Evolutionary conservation across 1,284 basidiomycete species (phyloP).

Genomic region (Microbotryum lychnidis-dioicae): DNA sequence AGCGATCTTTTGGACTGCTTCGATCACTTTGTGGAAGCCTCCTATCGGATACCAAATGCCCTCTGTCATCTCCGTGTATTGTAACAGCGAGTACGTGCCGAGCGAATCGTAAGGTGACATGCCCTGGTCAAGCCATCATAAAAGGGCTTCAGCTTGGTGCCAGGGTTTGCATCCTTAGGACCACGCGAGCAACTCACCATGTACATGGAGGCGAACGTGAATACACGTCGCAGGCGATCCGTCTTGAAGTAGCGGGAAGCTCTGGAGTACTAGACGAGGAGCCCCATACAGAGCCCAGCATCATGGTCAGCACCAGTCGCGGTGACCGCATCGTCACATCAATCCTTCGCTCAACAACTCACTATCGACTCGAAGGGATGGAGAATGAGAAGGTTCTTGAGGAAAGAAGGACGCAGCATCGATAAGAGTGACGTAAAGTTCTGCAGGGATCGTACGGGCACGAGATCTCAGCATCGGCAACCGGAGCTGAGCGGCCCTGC

Average conservation of each 20-base stretch:
- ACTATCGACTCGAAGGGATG: slow-evolving; percentile 40
- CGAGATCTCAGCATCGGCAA: too few species aligned
- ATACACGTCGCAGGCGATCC: slow-evolving; percentile 45
- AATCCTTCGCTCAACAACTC: neutral
- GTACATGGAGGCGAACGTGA: slow-evolving; percentile 45
- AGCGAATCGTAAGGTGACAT: slow-evolving; percentile 50
- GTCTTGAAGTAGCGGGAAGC: slow-evolving; percentile 46
- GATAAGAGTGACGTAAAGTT: slow-evolving; percentile 45
- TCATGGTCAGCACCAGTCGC: neutral
- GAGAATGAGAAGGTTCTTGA: slow-evolving; percentile 41
- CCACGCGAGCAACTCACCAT: slow-evolving; percentile 19
- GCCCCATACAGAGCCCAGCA: slow-evolving; percentile 1
- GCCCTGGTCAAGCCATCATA: slow-evolving; percentile 33
- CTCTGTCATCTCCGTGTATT: slow-evolving; percentile 49
- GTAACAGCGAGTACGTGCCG: slow-evolving; percentile 48
- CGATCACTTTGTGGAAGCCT: slow-evolving; percentile 47
- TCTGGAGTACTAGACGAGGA: slow-evolving; percentile 37
- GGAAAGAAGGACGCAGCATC: slow-evolving; percentile 43
- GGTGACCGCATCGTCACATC: neutral
- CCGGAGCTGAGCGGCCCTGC: too few species aligned
- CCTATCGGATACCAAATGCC: slow-evolving; percentile 51
- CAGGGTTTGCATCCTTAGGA: neutral
- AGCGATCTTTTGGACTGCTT: slow-evolving; percentile 46
- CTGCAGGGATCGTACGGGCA: slow-evolving; percentile 20
- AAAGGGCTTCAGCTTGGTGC: slow-evolving; percentile 3